Percentiles rank a stretch among this genome's conserved stretches.
These are phyloP conservation scores for Monilinia fructigena DNA, from an alignment of 2,329 filamentous ascomycete species.

Conservation along the genomic window DNA sequence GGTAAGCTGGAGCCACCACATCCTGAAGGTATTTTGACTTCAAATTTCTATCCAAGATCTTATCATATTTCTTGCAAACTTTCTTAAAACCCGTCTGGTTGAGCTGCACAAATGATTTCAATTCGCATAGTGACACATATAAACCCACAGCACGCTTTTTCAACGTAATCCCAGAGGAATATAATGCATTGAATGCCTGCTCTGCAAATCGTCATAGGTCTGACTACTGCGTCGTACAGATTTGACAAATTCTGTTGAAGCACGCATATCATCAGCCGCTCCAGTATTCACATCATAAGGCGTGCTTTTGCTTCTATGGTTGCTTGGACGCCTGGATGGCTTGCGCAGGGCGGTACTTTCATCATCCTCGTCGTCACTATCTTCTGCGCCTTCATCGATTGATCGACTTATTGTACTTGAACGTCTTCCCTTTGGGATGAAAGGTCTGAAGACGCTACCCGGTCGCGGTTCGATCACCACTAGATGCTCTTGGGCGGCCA, in stretches of 20 bases:
- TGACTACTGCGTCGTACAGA: constrained; percentile 60
- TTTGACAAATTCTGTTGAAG: constrained; percentile 61
- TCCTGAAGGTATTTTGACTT: constrained; percentile 73
- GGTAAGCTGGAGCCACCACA: constrained; percentile 74
- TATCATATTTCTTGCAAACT: constrained; percentile 97
- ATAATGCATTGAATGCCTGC: constrained; percentile 65
- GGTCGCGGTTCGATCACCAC: constrained; percentile 45
- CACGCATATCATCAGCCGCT: constrained; percentile 54
- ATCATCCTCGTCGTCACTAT: constrained; percentile 64
- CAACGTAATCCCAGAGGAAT: constrained; percentile 74
- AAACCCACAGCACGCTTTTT: constrained; percentile 87
- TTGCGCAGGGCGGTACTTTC: constrained; percentile 51
- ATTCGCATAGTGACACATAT: constrained; percentile 90
- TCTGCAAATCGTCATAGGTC: constrained; percentile 76
- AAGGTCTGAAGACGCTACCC: constrained; percentile 53
- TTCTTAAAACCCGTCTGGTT: constrained; percentile 97
- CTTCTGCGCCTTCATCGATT: constrained; percentile 62
- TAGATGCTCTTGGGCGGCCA: constrained; percentile 45
- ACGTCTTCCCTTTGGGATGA: constrained; percentile 47
- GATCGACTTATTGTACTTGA: constrained; percentile 47
- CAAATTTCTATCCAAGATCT: constrained; percentile 81
- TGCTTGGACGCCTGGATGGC: constrained; percentile 35
- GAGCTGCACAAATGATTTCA: constrained; percentile 93
- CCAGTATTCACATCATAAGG: constrained; percentile 30
- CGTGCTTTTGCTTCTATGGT: constrained; percentile 40